Conservation (phyloP, 2,329 filamentous ascomycete species). For the Diaporthe sp. region DNA sequence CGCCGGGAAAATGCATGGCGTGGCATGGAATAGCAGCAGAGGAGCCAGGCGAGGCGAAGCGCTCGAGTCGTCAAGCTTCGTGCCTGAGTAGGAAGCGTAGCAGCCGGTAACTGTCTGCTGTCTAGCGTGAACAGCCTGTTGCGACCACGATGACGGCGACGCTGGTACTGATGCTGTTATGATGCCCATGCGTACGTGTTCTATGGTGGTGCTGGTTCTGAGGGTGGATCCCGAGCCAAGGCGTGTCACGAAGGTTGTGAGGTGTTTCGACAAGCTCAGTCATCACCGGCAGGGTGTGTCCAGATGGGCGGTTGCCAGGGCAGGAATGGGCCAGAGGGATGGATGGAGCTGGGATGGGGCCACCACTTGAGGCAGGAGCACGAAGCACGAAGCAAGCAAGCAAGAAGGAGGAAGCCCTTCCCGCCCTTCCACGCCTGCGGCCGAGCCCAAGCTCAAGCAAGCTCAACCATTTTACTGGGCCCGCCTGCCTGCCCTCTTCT, state of each 20-base stretch:
- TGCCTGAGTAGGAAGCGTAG: conserved; percentile 1
- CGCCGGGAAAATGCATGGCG: conserved; percentile 24
- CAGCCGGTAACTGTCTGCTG: not conserved
- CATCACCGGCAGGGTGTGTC: not conserved
- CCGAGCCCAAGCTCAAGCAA: not conserved
- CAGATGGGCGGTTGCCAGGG: conserved; percentile 5
- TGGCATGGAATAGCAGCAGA: not conserved
- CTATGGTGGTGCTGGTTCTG: not conserved
- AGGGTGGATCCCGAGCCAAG: conserved; percentile 17
- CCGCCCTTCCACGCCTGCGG: conserved; percentile 16
- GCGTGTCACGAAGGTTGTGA: conserved; percentile 28
- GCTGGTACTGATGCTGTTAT: not conserved
- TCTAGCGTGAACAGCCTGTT: not conserved
- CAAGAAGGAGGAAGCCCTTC: not conserved
- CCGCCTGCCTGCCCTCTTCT: conserved; percentile 23
- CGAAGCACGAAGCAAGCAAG: conserved; percentile 2
- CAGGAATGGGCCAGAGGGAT: not conserved
- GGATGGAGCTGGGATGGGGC: conserved; percentile 14
- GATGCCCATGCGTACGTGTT: not conserved
- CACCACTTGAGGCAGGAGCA: conserved; percentile 6
- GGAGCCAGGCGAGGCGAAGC: not conserved
- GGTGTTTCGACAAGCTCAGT: conserved; percentile 23
- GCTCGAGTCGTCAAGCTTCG: conserved; percentile 27
- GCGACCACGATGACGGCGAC: not conserved
- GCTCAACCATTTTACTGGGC: conserved; percentile 27